Base-by-base conservation (phyloP, 2,329 filamentous ascomycete species). In the Botryotinia narcissicola region DNA sequence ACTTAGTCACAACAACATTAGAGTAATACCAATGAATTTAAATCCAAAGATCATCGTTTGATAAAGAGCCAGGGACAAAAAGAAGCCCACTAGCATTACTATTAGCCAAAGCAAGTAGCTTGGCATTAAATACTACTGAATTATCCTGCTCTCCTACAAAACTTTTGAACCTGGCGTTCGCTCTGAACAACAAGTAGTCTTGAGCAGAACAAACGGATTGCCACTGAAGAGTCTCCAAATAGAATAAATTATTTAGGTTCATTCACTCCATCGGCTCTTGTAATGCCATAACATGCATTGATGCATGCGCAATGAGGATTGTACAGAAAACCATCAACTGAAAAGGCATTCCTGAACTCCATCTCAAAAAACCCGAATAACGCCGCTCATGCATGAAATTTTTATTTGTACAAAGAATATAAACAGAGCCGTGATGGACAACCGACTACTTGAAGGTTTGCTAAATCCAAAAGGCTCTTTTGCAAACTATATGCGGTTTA, bases 371-470 rank as follows among this genome's bases (percentile, higher is more conserved):
- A 7, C 22, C 70, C 12, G 69, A 75, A 69, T n/a, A 54, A 64
- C 62, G 67, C 74, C 64, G 66, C 73, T 62, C 73, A 61, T 71
- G 71, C 73, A 73, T 59, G 64, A 51, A 42, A 51, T 35, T 54
- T 46, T 57, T 54, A 75, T 51, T 74, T 72, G 35, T 74, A 76
- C 73, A 75, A 63, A 75, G 72, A 71, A 72, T 72, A 71, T 48
- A 59, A 67, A 75, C 74, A 75, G 62, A 68, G 46, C 71, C 74
- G 54, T 70, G 70, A 70, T 72, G 68, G 71, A 67, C 71, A 76
- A 77, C 75, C 76, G 74, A 77, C 78, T 73, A 80, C 77, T 79
- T 77, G 78, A 78, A 78, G 77, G 77, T 71, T 77, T 75, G 44
- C 32, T 62, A 59, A 64, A 70, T 66, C 66, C 44, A 67, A 66